Evolutionary conservation across 192 early-diverging fungal genomes (phyloP), one percentile per base, ranked within the genome.

Genomic region (Coemansia furcata): DNA sequence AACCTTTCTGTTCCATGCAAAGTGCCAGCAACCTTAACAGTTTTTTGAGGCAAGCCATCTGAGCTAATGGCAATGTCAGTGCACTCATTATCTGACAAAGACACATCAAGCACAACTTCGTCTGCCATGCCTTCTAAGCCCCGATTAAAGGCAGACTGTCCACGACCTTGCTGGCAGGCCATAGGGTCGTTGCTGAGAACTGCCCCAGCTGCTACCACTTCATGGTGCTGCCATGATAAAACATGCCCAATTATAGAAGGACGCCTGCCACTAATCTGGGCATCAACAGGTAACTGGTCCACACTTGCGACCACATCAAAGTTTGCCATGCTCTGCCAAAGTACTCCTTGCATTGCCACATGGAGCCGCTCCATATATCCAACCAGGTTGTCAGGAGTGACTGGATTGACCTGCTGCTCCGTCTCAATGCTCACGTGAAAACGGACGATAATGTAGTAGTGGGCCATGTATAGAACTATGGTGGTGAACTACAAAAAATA

Each of bases 321-420:
- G 19, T 21, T 3, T 0, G 57, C 17, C 2, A 2, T 38, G 57
- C 14, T 59, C 57, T 59, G 57, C 57, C 67, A 62, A 62, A 62
- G n/a, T 5, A 42, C 35, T 11, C 30, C 33, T 1, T 62, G 60
- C 3, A 60, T 40, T 17, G 35, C 29, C 12, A 46, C 29, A 6
- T 37, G 67, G 21, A 62, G 60, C 14, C 61, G 32, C 14, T 0
- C 17, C 29, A 68, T 29, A 15, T 78, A 68, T 6, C 59, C 67
- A 17, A 78, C 33, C 19, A 78, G 57, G 60, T 78, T 78, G 17
- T 78, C 70, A 10, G 71, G 70, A 3, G 70, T 72, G 15, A 78
- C 76, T 14, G 70, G 66, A 32, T 72, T 78, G 21, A 72, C 60
- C 3, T 71, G 70, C 8, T 59, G 54, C 58, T 78, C 66, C 21